These are phyloP conservation scores for Furculomyces boomerangus DNA, from an alignment of 371 early-diverging fungal genomes.

Conservation along the genomic window DNA sequence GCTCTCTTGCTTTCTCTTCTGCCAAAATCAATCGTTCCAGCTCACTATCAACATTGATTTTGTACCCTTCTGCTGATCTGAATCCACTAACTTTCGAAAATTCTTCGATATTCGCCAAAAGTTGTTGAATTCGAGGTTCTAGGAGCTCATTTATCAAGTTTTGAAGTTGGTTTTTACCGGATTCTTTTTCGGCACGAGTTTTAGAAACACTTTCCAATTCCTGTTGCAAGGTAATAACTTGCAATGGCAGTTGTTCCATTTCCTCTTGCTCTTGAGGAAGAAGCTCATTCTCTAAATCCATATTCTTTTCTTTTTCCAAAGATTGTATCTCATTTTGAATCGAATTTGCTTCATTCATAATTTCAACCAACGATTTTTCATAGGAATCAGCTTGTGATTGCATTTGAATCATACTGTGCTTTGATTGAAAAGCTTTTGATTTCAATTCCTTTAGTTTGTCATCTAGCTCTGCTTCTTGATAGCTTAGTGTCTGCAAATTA, in stretches of 20 bases:
- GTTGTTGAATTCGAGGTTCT: constrained; percentile 16
- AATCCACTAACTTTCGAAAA: constrained; percentile 14
- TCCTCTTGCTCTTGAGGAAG: constrained; percentile 31
- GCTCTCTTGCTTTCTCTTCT: constrained; percentile 10
- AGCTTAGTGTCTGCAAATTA: constrained; percentile 14
- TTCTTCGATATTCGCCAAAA: constrained; percentile 34
- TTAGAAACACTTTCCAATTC: not conserved
- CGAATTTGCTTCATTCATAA: constrained; percentile 10
- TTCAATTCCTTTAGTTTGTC: constrained; percentile 7
- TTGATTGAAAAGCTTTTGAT: constrained; percentile 11
- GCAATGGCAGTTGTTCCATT: constrained; percentile 16
- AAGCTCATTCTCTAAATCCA: constrained; percentile 31
- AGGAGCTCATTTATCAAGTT: constrained; percentile 24
- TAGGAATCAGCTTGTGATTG: constrained; percentile 8
- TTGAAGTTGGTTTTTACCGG: constrained; percentile 25
- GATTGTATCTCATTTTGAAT: constrained; percentile 28
- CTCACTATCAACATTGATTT: not conserved
- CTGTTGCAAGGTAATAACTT: not conserved
- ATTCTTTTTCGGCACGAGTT: constrained; percentile 31
- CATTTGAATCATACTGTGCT: constrained; percentile 9
- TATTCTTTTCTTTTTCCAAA: constrained; percentile 33
- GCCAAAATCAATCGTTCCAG: constrained; percentile 6
- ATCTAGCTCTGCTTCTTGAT: constrained; percentile 4
- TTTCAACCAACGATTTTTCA: constrained; percentile 13
- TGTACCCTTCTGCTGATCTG: not conserved